Evolutionary conservation across 257 asterid genomes (phyloP), one percentile per base, ranked within the genome.

Genomic region (Nicotiana undulata): DNA sequence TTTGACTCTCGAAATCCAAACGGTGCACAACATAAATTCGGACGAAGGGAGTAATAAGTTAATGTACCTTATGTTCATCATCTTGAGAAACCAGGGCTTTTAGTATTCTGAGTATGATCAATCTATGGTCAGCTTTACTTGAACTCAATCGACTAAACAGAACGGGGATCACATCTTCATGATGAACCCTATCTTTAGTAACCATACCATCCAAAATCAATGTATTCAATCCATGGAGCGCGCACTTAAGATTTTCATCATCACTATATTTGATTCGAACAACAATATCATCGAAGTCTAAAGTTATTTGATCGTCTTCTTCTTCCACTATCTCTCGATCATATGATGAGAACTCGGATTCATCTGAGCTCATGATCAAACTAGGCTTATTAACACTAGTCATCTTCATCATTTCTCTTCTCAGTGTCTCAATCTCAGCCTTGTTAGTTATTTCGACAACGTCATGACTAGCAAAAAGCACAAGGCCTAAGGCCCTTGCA

Each of bases 401-500:
- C 40, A 74, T 74, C 37, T 49, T 91, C 97, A 93, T 90, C 92
- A 93, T 88, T 15, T 89, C 94, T 85, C 82, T 87, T 34, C 94
- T 85, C 85, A 95, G 74, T 0, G 83, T 87, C 85, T 92, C 97
- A 79, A 93, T 87, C 77, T 77, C 87, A 51, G 81, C 87, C 87
- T 85, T 95, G 66, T 88, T 90, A 4, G 82, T 79, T 37, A 91
- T 37, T 3, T 92, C 90, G 1, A 72, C 16, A 0, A 74, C 85
- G 2, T 92, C 97, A 60, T 89, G 94, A 81, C 98, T 77, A 1
- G 98, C 92, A 79, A 95, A 92, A 15, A 93, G 90, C 53, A 93
- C 93, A 58, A 95, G 97, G 64, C 97, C 98, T 79, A 95, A 81
- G 52, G 95, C 92, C 66, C 98, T 85, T 5, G 94, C 97, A 5